Evolutionary conservation across 352 stramenopile species (phyloP), one percentile per base, ranked within the genome.

Genomic region (Globisporangium apiculatum): DNA sequence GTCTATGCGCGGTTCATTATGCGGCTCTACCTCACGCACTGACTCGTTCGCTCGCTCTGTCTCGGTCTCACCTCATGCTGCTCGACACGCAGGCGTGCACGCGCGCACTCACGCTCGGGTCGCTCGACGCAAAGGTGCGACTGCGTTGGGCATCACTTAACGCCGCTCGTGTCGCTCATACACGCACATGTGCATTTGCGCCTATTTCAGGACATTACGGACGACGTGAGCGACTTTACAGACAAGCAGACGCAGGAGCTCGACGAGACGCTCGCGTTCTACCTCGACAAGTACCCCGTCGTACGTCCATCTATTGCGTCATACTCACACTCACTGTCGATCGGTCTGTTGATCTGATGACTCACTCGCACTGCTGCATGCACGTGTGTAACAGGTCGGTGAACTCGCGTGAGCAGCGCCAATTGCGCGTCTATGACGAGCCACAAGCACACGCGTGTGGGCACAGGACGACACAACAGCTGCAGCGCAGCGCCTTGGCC

Each of bases 221-320:
- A 93, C 66, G 77, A 91, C 52, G 53, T 76, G 17, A 76, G 72
- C 55, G 80, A 88, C 65, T 87, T 93, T 24, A 66, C 73, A 17
- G 75, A 86, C 8, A 79, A 81, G 42, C 72, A 89, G 53, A 57
- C 58, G 36, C 67, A 80, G 60, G 79, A 89, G 45, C 64, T 90
- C 45, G 67, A 76, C 14, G 75, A 87, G 56, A 93, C 76, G n/a
- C 73, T 79, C 43, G 64, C 68, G 49, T 93, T 91, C 53, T 93
- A 93, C 69, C 79, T 84, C 64, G 78, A 87, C 57, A 93, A 93
- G 62, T 93, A 93, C 61, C 83, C 83, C n/a, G 74, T 85, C 41
- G 83, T 92, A 82, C 50, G 76, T 76, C n/a, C 1, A 12, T 15
- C 15, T 58, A 31, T 31, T 31, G 24, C 24, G 24, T 31, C 24